A percentile compares a stretch with the other conserved stretches of the same genome.
Conservation (phyloP, 768 basidiomycete species). For the Amanita pseudoporphyria region DNA sequence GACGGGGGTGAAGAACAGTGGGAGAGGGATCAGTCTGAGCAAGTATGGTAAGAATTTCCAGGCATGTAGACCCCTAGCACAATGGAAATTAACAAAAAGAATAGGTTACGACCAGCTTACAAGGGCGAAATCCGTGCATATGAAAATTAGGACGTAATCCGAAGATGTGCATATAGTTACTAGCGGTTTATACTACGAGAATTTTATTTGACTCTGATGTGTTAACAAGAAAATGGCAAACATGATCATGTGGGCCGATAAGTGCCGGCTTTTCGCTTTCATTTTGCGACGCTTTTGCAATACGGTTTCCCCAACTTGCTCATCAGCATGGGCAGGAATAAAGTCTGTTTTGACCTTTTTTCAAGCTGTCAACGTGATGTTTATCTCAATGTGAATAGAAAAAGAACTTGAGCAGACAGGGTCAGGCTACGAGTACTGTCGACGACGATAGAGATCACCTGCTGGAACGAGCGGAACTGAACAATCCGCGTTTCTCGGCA, state of each 20-base stretch:
- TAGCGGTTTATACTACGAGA: too few species aligned
- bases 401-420: neutral
- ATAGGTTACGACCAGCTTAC: constrained; percentile 83
- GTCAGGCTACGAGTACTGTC: neutral
- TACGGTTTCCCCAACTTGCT: neutral
- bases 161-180: neutral
- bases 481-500: constrained; percentile 53
- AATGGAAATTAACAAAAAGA: neutral
- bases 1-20: constrained; percentile 92
- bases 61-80: neutral
- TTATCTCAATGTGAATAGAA: neutral
- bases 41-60: constrained; percentile 58
- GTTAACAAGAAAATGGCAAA: neutral
- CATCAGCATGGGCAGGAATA: constrained; percentile 2
- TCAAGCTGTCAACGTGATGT: neutral
- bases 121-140: constrained; percentile 69
- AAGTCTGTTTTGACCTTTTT: neutral
- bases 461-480: constrained; percentile 28
- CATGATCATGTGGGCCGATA: neutral
- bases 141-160: constrained; percentile 36
- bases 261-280: neutral
- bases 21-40: constrained; percentile 84
- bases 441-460: neutral
- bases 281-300: neutral
- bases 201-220: neutral